These are phyloP conservation scores for Ceratocystiopsis sp. DNA, from an alignment of 2,329 filamentous ascomycete species.

Conservation along the genomic window DNA sequence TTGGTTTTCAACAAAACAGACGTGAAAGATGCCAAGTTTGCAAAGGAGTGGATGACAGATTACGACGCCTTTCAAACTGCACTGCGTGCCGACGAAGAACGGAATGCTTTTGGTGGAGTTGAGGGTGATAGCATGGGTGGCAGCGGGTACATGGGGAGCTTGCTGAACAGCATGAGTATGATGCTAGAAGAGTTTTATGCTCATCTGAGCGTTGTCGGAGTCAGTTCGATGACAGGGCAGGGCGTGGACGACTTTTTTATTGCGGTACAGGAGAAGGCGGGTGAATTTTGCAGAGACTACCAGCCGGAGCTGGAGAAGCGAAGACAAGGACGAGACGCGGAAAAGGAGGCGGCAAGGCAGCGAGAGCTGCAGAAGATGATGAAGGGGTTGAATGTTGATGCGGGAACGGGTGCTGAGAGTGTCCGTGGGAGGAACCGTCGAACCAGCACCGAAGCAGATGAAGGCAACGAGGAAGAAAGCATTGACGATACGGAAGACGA, in stretches of 20 bases:
- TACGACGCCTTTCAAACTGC: slow-evolving; percentile 91
- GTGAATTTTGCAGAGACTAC: slow-evolving; percentile 83
- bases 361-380: slow-evolving; percentile 84
- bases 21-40: slow-evolving; percentile 77
- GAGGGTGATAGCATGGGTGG: slow-evolving; percentile 52
- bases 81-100: slow-evolving; percentile 60
- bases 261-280: slow-evolving; percentile 70
- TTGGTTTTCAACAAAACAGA: slow-evolving; percentile 99
- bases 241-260: slow-evolving; percentile 89
- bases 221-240: slow-evolving; percentile 81
- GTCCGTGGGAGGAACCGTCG: slow-evolving; percentile 20
- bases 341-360: slow-evolving; percentile 55
- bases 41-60: slow-evolving; percentile 98
- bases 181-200: slow-evolving; percentile 97
- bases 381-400: slow-evolving; percentile 50
- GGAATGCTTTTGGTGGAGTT: slow-evolving; percentile 55
- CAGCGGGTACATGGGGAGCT: slow-evolving; percentile 87
- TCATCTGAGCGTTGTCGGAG: slow-evolving; percentile 80
- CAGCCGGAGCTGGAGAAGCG: slow-evolving; percentile 76
- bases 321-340: slow-evolving; percentile 55
- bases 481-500: slow-evolving; percentile 37
- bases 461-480: slow-evolving; percentile 29
- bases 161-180: slow-evolving; percentile 94
- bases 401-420: slow-evolving; percentile 22
- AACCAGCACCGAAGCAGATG: slow-evolving; percentile 23